These are phyloP conservation scores for Helianthus annuus DNA, from an alignment of 129 eudicot species.

Conservation along the genomic window HanXRQr2.0-SUNRISE NC_035435.2:154321408-154321907, in stretches of 20 bases:
- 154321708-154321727: constrained; percentile 34
- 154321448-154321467: constrained; percentile 91
- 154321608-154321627: constrained; percentile 86
- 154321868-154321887: constrained; percentile 70
- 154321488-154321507: constrained; percentile 61
- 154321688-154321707: constrained; percentile 76
- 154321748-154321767: constrained; percentile 70
- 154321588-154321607: constrained; percentile 50
- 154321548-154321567: constrained; percentile 23
- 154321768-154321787: constrained; percentile 42
- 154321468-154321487: constrained; percentile 64
- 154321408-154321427: constrained; percentile 46
- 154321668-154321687: constrained; percentile 86
- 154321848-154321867: constrained; percentile 75
- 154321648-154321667: constrained; percentile 37
- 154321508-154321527: constrained; percentile 51
- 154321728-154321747: constrained; percentile 40
- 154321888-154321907: constrained; percentile 86
- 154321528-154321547: constrained; percentile 42
- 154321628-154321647: constrained; percentile 46
- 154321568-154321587: constrained; percentile 14
- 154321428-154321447: constrained; percentile 75
- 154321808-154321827: not conserved
- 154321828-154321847: constrained; percentile 37
- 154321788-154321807: not conserved